Conservation (phyloP, 139 green algal species). For the Closterium sp. region DNA sequence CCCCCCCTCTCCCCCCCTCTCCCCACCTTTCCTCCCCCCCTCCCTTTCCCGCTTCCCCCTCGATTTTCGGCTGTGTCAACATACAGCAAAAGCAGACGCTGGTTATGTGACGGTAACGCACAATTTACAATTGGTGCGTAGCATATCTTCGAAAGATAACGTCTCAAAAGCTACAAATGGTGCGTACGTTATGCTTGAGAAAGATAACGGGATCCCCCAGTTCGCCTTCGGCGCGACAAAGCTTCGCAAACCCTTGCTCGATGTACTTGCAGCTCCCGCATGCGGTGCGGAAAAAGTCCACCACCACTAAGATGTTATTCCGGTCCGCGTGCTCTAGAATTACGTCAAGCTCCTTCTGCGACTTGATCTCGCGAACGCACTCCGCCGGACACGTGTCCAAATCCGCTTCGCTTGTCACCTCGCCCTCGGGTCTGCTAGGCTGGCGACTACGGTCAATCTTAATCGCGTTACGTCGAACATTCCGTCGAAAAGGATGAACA, state of each 20-base stretch:
- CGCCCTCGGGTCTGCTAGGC: no score
- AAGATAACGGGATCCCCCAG: constrained; percentile 54
- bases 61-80: no score
- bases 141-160: no score
- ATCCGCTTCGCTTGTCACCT: neutral
- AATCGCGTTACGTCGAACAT: no score
- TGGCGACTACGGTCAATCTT: no score
- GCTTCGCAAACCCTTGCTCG: constrained; percentile 56
- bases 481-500: no score
- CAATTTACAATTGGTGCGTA: no score
- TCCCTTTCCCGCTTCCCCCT: no score
- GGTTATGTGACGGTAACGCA: no score
- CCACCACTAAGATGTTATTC: constrained; percentile 41
- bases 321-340: neutral
- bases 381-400: constrained; percentile 13
- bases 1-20: no score
- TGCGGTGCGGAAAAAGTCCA: constrained; percentile 60
- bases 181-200: constrained; percentile 57
- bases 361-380: constrained; percentile 13
- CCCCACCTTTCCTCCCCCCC: no score
- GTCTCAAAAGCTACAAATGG: neutral
- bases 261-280: constrained; percentile 62
- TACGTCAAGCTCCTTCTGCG: constrained; percentile 3
- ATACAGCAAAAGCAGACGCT: no score
- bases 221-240: constrained; percentile 51